phyloP scores from a whole-genome alignment of 805 yeast species.

The Kodamaea kakaduensis region DNA sequence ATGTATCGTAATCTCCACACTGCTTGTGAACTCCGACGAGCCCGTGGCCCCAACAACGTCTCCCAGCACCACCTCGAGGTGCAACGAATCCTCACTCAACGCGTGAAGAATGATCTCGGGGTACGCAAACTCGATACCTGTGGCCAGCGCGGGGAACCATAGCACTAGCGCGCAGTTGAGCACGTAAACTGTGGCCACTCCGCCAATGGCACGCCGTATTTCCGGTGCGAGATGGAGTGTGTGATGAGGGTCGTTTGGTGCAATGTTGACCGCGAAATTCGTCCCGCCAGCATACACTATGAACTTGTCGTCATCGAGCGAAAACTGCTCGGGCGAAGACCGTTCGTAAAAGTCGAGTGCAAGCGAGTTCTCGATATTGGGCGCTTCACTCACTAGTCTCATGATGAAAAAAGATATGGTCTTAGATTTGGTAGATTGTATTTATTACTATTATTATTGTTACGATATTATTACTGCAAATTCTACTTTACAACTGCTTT shows the following conservation, averaged over 20 bases:
- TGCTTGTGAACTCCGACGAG: constrained; percentile 17
- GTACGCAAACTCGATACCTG: constrained; percentile 35
- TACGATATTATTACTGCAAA: too few species aligned
- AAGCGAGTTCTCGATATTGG: constrained; percentile 41
- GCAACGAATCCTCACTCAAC: constrained; percentile 21
- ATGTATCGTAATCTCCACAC: constrained; percentile 18
- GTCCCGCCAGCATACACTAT: constrained; percentile 40
- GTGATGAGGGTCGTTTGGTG: constrained; percentile 15
- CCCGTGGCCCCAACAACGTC: constrained; percentile 14
- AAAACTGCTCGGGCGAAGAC: constrained; percentile 37
- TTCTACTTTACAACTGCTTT: too few species aligned
- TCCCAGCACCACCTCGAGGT: constrained; percentile 29
- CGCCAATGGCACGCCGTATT: constrained; percentile 10
- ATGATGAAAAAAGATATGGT: too few species aligned
- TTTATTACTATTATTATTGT: too few species aligned
- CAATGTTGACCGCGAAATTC: constrained; percentile 13
- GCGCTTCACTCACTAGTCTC: constrained; percentile 22
- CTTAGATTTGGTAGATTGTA: too few species aligned
- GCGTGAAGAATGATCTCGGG: constrained; percentile 33
- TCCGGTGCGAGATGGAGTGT: constrained; percentile 12
- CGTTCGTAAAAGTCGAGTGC: constrained; percentile 28
- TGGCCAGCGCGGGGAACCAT: constrained; percentile 21
- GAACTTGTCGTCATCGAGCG: constrained; percentile 35
- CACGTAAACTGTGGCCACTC: constrained; percentile 25
- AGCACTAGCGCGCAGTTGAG: constrained; percentile 32